These are phyloP conservation scores for Exophiala dermatitidis DNA, from an alignment of 2,329 filamentous ascomycete species.

Conservation along the genomic window DNA sequence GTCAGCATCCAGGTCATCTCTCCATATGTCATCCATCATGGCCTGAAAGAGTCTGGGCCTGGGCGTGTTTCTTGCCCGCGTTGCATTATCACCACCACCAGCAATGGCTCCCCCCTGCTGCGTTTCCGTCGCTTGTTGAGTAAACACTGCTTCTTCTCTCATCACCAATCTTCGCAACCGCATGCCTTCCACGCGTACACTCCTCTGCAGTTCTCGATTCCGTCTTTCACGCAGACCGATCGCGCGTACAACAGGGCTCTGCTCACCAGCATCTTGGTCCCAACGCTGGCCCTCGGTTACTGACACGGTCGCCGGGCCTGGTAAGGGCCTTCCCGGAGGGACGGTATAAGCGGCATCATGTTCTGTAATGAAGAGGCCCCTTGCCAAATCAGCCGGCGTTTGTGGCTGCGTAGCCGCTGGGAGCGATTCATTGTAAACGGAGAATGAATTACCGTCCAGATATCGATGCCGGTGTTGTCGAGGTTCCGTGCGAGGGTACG, in stretches of 20 bases:
- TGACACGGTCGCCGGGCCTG: background rate
- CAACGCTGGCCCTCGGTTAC: slow-evolving; percentile 3
- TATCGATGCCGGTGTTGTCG: slow-evolving; percentile 11
- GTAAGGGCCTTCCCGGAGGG: slow-evolving; percentile 20
- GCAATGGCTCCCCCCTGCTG: background rate
- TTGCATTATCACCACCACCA: background rate
- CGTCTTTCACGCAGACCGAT: slow-evolving; percentile 19
- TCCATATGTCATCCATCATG: slow-evolving; percentile 16
- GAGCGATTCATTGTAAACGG: slow-evolving; percentile 26
- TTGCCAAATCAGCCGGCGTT: slow-evolving; percentile 25
- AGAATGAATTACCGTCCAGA: slow-evolving; percentile 22
- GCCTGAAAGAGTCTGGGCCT: background rate
- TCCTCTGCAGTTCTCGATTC: slow-evolving; percentile 21
- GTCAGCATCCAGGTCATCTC: slow-evolving; percentile 25
- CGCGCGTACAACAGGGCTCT: slow-evolving; percentile 21
- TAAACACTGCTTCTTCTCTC: slow-evolving; percentile 14
- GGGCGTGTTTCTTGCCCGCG: background rate
- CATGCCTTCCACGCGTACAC: slow-evolving; percentile 16
- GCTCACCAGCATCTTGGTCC: slow-evolving; percentile 10
- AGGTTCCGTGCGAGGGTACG: slow-evolving; percentile 13
- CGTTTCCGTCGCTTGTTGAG: slow-evolving; percentile 2
- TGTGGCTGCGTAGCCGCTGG: slow-evolving; percentile 22
- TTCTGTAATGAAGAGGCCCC: slow-evolving; percentile 16
- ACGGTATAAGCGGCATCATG: slow-evolving; percentile 25
- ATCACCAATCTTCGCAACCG: slow-evolving; percentile 15